A percentile compares a stretch with the other conserved stretches of the same genome.
phyloP scores from a whole-genome alignment of 1,139 yeast species.

The Yamadazyma pseudoaaseri region DNA sequence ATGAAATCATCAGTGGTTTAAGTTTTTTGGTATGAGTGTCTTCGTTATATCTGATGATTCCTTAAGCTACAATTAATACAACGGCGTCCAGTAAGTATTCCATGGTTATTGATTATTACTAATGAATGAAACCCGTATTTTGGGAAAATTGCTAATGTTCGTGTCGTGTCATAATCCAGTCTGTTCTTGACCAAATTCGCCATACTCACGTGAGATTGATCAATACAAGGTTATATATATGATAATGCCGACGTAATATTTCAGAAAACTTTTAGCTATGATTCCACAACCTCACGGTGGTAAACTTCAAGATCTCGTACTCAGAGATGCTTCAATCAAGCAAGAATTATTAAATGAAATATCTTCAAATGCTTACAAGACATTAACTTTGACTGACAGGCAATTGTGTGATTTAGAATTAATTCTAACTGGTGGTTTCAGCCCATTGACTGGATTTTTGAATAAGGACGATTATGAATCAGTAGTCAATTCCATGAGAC shows the following conservation, averaged over 20 bases:
- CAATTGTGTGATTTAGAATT: conserved; percentile 93
- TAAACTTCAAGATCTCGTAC: conserved; percentile 75
- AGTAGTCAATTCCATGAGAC: conserved; percentile 76
- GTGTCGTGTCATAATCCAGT: no score
- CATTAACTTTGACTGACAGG: conserved; percentile 71
- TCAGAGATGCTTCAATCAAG: conserved; percentile 71
- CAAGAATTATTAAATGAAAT: conserved; percentile 59
- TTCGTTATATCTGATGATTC: no score
- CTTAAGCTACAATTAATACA: no score
- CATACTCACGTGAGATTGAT: conserved; percentile 6
- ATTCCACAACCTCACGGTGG: conserved; percentile 94
- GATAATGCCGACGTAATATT: no score
- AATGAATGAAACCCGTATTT: no score
- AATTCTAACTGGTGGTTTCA: conserved; percentile 90
- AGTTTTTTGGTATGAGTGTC: no score
- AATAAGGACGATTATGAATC: conserved; percentile 75
- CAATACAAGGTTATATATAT: conserved; percentile 1
- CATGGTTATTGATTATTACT: no score
- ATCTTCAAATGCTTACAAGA: conserved; percentile 40
- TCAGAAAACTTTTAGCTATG: conserved; percentile 7
- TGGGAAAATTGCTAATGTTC: no score
- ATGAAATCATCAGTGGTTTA: no score
- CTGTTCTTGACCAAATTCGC: no score
- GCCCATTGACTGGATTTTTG: conserved; percentile 87
- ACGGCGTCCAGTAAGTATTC: no score